Conservation (phyloP, 139 green algal species). For the Volvox africanus region DNA sequence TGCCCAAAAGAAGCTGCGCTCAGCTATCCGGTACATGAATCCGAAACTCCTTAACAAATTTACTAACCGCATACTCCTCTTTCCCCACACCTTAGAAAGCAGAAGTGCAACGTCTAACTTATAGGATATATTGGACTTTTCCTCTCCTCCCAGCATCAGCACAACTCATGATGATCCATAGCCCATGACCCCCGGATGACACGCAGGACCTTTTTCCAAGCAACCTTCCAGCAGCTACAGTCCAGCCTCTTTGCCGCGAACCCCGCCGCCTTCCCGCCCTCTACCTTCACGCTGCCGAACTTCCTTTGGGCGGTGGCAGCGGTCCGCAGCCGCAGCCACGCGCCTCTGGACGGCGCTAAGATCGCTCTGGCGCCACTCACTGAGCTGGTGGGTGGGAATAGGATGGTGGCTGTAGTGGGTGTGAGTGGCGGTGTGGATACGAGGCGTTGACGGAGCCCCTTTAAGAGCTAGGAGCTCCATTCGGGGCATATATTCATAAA, state of each 20-base stretch:
- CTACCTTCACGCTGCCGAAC: constrained; percentile 67
- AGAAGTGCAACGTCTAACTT: too few species aligned
- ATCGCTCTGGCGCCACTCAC: constrained; percentile 86
- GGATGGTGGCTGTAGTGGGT: background rate
- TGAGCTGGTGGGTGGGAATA: constrained; percentile 73
- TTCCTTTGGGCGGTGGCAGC: constrained; percentile 88
- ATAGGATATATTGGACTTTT: too few species aligned
- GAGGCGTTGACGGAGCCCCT: background rate
- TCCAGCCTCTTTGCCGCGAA: constrained; percentile 54
- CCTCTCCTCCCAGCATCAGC: too few species aligned
- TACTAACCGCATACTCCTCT: too few species aligned
- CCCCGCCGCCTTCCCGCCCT: constrained; percentile 63
- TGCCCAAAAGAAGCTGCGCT: too few species aligned
- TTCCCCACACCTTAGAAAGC: too few species aligned
- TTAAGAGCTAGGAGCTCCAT: too few species aligned
- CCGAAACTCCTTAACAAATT: too few species aligned
- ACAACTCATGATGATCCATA: too few species aligned
- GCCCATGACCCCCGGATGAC: background rate
- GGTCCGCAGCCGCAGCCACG: constrained; percentile 77
- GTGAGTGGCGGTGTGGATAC: background rate
- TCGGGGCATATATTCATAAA: too few species aligned
- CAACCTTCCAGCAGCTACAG: constrained; percentile 67
- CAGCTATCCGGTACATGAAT: too few species aligned
- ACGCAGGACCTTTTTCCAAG: constrained; percentile 38
- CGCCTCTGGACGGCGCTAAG: constrained; percentile 77